phyloP scores from a whole-genome alignment of 768 basidiomycete species.

The Leccinum boreale region DNA sequence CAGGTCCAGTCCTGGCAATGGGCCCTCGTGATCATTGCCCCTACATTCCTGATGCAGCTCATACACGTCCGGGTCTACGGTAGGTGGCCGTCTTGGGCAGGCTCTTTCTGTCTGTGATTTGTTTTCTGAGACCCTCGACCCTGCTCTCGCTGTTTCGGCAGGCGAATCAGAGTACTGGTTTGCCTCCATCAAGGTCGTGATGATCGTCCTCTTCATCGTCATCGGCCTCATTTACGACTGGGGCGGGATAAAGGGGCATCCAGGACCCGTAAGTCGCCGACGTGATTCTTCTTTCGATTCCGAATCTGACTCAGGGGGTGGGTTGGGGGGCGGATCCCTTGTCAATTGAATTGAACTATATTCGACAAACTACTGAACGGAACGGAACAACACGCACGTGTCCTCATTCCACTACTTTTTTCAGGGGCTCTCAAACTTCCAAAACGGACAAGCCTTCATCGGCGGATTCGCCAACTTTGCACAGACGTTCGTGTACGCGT shows the following conservation, averaged over 20 bases:
- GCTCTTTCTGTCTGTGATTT: neutral
- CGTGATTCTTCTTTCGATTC: neutral
- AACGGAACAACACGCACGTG: neutral
- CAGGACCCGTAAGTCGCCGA: slow-evolving; percentile 47
- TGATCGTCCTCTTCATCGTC: slow-evolving; percentile 60
- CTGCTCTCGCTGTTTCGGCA: slow-evolving; percentile 14
- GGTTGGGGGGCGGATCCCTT: neutral
- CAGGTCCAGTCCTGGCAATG: slow-evolving; percentile 50
- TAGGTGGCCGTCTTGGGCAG: slow-evolving; percentile 12
- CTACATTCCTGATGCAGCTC: slow-evolving; percentile 51
- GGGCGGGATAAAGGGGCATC: slow-evolving; percentile 54
- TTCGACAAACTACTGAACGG: neutral
- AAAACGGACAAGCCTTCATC: slow-evolving; percentile 48
- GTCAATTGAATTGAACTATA: neutral
- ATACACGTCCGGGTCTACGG: slow-evolving; percentile 57
- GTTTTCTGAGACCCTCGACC: neutral
- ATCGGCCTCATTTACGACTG: slow-evolving; percentile 62
- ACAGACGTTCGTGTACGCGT: slow-evolving; percentile 63
- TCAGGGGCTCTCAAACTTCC: slow-evolving; percentile 52
- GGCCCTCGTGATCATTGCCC: slow-evolving; percentile 53
- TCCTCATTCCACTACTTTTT: neutral
- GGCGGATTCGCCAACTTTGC: slow-evolving; percentile 52
- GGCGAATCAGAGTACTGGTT: slow-evolving; percentile 66
- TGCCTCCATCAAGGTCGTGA: slow-evolving; percentile 59
- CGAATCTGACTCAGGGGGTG: neutral